Base-by-base conservation (phyloP, 2,329 filamentous ascomycete species). In the Pyrenophora seminiperda region DNA sequence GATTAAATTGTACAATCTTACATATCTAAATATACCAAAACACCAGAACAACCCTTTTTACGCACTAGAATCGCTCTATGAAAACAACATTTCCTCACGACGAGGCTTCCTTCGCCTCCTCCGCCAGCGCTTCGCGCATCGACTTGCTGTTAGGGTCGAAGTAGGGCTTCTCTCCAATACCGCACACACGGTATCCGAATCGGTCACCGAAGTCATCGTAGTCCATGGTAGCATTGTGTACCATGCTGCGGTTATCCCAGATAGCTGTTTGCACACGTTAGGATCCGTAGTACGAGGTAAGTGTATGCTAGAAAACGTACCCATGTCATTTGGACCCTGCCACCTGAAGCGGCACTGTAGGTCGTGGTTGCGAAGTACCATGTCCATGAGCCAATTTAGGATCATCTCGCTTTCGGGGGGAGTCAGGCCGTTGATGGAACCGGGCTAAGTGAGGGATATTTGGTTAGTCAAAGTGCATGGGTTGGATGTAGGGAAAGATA, bases 241-340 rank as follows among this genome's bases (percentile, higher is more conserved):
- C 82, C 0, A 75, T 76, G 40, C 76, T 78, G 7, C 81, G 72
- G 53, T 87, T 87, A 61, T 87, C 84, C 84, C 84, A 87, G 53
- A 87, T 83, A 2, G 82, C 78, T 41, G 24, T 30, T 14, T n/a
- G 2, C 15, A n/a, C 15, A 19, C 3, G 38, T 41, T 19, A 41
- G 38, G 7, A 14, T 31, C 24, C 6, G 15, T 22, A 14, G 5
- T 41, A 9, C 5, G 24, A n/a, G 24, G 10, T 10, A 9, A 31
- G 6, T 24, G 36, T 9, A 39, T 39, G 36, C 36, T 24, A 17
- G 7, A 27, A 11, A 17, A 19, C 37, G 17, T 41, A 41, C 38
- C 38, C 40, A 42, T 37, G 7, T 47, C 48, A n/a, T 47, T 47
- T 31, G 43, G 43, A 13, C 43, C 43, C 14, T 48, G 38, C 75